Evolutionary conservation across 495 filamentous ascomycete genomes (phyloP).

Genomic region (Penicillium daleae): DNA sequence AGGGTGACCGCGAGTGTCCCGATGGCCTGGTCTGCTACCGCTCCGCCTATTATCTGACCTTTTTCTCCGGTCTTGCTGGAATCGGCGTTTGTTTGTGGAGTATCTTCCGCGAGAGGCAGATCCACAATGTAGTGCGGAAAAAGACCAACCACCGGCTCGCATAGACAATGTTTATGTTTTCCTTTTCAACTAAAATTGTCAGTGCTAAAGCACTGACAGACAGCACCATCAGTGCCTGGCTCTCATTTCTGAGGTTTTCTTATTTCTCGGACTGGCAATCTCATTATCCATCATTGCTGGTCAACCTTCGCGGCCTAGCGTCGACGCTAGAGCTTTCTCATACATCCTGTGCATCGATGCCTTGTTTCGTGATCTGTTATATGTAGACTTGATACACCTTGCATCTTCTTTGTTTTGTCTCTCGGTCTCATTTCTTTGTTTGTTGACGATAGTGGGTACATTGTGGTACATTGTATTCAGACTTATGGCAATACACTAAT

Average conservation of each 20-base stretch:
- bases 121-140: slow-evolving; percentile 30
- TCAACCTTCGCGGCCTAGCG: slow-evolving; percentile 1
- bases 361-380: slow-evolving; percentile 7
- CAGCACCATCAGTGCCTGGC: background rate
- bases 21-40: slow-evolving; percentile 83
- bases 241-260: background rate
- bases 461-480: background rate
- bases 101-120: slow-evolving; percentile 67
- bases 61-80: slow-evolving; percentile 71
- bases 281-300: slow-evolving; percentile 10
- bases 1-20: slow-evolving; percentile 73
- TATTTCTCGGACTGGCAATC: background rate
- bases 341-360: background rate
- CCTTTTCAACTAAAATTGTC: background rate
- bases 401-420: background rate
- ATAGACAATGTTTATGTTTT: slow-evolving; percentile 15
- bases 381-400: slow-evolving; percentile 26
- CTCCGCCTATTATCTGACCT: slow-evolving; percentile 81
- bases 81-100: slow-evolving; percentile 72
- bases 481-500: background rate
- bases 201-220: background rate
- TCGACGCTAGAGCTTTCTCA: slow-evolving; percentile 6
- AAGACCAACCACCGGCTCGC: slow-evolving; percentile 46
- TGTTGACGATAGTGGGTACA: background rate
- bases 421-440: background rate